These are phyloP conservation scores for Paxillus involutus DNA, from an alignment of 768 basidiomycete genomes.

Conservation along the genomic window DNA sequence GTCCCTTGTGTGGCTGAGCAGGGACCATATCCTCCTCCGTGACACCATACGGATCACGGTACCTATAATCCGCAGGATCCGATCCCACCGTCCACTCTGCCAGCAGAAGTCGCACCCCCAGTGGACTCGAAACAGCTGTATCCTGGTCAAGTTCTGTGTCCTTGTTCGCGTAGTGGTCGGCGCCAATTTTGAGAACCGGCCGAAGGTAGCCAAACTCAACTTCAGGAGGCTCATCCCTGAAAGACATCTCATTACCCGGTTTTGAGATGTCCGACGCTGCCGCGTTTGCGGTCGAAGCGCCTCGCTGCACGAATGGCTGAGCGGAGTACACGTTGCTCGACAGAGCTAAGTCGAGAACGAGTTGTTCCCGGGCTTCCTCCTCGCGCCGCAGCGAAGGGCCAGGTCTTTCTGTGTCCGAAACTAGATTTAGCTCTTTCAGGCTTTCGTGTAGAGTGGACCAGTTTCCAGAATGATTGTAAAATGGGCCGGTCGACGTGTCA, in stretches of 20 bases:
- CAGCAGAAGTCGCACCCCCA: conserved; percentile 62
- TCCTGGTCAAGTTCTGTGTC: conserved; percentile 16
- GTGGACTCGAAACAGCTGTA: conserved; percentile 34
- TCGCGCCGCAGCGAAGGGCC: conserved; percentile 45
- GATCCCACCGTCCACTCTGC: conserved; percentile 65
- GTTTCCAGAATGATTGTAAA: conserved; percentile 37
- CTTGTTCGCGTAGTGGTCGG: conserved; percentile 27
- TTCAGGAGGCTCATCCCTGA: conserved; percentile 55
- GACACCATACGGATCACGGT: conserved; percentile 54
- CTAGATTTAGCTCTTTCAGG: conserved; percentile 46
- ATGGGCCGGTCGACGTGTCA: conserved; percentile 43
- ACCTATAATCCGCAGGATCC: conserved; percentile 50
- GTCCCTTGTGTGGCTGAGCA: background rate
- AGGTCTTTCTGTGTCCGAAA: conserved; percentile 36
- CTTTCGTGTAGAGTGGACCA: conserved; percentile 35
- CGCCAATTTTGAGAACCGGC: conserved; percentile 39
- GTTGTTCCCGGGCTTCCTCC: conserved; percentile 54
- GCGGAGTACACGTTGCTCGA: conserved; percentile 58
- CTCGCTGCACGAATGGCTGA: conserved; percentile 35
- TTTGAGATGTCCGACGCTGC: background rate
- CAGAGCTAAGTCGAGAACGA: conserved; percentile 62
- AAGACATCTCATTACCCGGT: conserved; percentile 41
- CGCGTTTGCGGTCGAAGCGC: background rate
- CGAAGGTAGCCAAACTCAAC: conserved; percentile 62
- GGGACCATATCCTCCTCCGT: conserved; percentile 15